These are phyloP conservation scores for Lyophyllum decastes DNA, from an alignment of 768 basidiomycete genomes.

Conservation along the genomic window DNA sequence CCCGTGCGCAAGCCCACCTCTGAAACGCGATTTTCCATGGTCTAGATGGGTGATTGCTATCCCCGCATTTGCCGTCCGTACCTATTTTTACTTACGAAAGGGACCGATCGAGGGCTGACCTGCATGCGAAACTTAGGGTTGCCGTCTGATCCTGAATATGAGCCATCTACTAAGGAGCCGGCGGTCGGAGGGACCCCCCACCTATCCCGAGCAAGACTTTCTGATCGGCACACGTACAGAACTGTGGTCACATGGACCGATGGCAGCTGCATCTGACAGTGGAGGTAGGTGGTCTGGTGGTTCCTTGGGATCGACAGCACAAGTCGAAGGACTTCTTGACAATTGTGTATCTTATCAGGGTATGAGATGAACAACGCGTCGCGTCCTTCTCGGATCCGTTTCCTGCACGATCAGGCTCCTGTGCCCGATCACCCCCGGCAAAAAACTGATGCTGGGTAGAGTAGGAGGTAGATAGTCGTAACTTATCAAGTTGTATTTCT, in stretches of 20 bases:
- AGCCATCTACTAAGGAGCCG: neutral
- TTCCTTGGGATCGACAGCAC: neutral
- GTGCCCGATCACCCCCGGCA: neutral
- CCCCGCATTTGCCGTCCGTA: neutral
- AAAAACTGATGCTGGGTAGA: neutral
- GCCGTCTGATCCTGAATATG: slow-evolving; percentile 3
- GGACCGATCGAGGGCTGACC: neutral
- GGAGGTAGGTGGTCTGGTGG: neutral
- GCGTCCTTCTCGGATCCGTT: neutral
- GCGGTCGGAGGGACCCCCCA: neutral
- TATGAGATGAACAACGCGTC: slow-evolving; percentile 1
- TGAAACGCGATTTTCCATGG: neutral
- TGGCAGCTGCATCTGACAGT: neutral
- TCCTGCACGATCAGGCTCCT: neutral
- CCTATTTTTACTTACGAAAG: neutral
- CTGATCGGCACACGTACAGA: neutral
- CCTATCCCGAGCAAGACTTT: neutral
- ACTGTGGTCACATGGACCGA: neutral
- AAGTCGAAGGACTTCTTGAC: neutral
- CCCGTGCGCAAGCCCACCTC: neutral
- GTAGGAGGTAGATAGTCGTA: neutral
- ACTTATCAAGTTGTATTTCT: neutral
- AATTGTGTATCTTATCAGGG: neutral
- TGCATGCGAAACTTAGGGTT: neutral
- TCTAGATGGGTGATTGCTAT: slow-evolving; percentile 2